Evolutionary conservation across 73 alveolate species (phyloP), one percentile per base, ranked within the genome.

Genomic region (Loxodes magnus): DNA sequence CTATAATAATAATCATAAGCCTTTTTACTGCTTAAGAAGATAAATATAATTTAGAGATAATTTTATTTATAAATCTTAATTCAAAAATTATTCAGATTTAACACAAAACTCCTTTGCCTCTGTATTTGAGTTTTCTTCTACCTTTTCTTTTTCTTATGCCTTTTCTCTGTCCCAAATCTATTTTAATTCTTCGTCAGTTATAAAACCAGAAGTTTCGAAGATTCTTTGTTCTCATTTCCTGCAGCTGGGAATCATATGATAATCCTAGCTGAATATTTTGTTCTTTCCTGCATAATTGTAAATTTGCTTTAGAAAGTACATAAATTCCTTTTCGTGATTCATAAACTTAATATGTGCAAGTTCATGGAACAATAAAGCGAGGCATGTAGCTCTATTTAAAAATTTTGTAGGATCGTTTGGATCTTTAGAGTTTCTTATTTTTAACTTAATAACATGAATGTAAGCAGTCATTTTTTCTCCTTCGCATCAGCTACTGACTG

Each of bases 251-350:
- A 33, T 33, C 14, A n/a, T 12, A 33, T 33, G 43, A n/a, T 33
- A 12, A 33, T 33, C 43, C 14, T 33, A n/a, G 1, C 20, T 12
- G 14, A 33, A 33, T 33, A 33, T n/a, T n/a, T 33, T 33, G 14
- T n/a, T 33, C 43, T 16, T 33, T 1, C 2, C 14, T 33, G 66
- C 55, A 34, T 15, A 52, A 36, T 20, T 30, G 22, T 52, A 52
- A 4, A 52, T 33, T 22, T 52, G 53, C 54, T 34, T 52, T n/a
- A 52, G 49, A n/a, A 34, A 23, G 4, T 34, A 20, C 66, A 52
- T 52, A 24, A 52, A 52, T 15, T 29, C 48, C 27, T 52, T 19
- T 17, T 52, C 51, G 35, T 52, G 66, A 10, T 52, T 14, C 66
- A 52, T 52, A 4, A 16, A 20, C 19, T 29, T 14, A n/a, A 52